These are phyloP conservation scores for Neopestalotiopsis clavispora DNA, from an alignment of 2,329 filamentous ascomycete genomes.

Conservation along the genomic window DNA sequence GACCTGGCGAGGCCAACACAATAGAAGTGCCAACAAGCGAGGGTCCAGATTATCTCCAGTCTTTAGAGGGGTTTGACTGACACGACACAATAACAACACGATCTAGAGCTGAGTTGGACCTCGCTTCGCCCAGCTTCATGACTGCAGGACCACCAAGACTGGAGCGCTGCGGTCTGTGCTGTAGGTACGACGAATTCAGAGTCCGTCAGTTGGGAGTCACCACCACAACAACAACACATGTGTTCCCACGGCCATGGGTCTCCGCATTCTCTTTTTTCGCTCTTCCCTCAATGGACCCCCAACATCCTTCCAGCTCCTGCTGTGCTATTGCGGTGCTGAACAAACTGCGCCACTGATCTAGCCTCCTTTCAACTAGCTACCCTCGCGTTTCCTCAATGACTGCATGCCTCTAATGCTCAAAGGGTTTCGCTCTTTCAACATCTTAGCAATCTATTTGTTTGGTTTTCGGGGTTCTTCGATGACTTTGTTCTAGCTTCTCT, in stretches of 20 bases:
- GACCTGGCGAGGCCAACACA: background rate
- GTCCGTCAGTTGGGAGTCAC: too few species aligned
- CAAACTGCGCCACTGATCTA: slow-evolving; percentile 11
- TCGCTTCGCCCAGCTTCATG: too few species aligned
- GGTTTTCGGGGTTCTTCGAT: background rate
- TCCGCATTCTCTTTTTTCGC: background rate
- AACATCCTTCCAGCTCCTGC: background rate
- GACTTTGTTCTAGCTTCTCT: background rate
- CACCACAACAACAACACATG: background rate
- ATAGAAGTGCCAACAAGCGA: background rate
- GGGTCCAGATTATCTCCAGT: background rate
- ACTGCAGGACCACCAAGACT: too few species aligned
- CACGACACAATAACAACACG: background rate
- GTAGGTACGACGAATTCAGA: too few species aligned
- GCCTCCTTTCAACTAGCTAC: background rate
- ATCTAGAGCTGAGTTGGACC: too few species aligned
- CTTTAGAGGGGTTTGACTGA: background rate
- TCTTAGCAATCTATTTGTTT: background rate
- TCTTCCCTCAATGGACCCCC: background rate
- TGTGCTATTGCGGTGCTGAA: background rate
- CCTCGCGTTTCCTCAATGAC: background rate
- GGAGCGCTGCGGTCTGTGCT: too few species aligned
- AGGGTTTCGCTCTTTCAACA: background rate
- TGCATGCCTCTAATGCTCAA: background rate
- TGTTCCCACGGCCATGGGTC: slow-evolving; percentile 14